Percentiles rank a stretch among this genome's conserved stretches.
Conservation (phyloP, 768 basidiomycete genomes). For the Coprinopsis sp. region DNA sequence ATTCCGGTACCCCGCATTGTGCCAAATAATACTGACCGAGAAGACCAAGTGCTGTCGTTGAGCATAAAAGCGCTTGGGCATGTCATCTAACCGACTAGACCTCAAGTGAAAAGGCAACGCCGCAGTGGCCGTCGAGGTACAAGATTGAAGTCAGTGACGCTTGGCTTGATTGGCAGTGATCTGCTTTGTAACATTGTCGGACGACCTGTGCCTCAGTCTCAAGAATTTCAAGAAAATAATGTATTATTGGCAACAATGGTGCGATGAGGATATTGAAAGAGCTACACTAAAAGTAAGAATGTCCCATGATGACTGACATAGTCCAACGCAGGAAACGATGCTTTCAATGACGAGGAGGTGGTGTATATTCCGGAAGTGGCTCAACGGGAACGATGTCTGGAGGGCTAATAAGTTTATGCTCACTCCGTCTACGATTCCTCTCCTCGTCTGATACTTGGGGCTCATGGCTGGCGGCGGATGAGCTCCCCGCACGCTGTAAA, state of each 20-base stretch:
- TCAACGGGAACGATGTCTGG: background rate
- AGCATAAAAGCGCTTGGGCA: conserved; percentile 59
- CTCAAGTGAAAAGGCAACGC: no score
- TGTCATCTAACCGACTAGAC: conserved; percentile 33
- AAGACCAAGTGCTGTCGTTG: conserved; percentile 68
- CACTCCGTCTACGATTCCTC: conserved; percentile 6
- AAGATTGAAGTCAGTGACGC: no score
- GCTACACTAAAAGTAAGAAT: no score
- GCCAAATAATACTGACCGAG: conserved; percentile 43
- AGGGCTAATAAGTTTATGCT: conserved; percentile 9
- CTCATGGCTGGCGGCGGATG: background rate
- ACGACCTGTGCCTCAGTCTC: no score
- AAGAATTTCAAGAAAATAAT: no score
- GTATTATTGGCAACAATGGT: no score
- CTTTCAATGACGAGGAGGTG: no score
- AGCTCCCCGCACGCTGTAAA: conserved; percentile 14
- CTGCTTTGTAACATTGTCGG: background rate
- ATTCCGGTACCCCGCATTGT: background rate
- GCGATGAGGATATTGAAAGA: no score
- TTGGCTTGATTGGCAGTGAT: background rate
- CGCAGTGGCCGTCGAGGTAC: background rate
- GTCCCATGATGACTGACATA: no score
- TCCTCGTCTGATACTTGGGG: conserved; percentile 10
- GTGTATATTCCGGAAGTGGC: background rate
- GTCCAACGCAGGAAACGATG: no score